Evolutionary conservation across 495 filamentous ascomycete species (phyloP).

Genomic region (Cercophora scortea): DNA sequence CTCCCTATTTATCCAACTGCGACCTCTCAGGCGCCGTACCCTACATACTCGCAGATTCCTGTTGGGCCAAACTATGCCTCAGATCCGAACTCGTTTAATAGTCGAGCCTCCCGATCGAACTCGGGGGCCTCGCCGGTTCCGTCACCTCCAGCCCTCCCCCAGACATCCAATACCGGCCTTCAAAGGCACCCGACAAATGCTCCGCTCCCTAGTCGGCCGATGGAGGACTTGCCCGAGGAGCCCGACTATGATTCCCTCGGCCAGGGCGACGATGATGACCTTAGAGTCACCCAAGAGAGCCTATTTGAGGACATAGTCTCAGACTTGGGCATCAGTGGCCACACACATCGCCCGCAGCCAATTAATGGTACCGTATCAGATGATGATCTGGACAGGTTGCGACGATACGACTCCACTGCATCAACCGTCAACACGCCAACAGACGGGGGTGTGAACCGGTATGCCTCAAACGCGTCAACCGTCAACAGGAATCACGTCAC

Average conservation of each 20-base stretch:
- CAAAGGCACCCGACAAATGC: constrained; percentile 47
- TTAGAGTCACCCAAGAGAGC: constrained; percentile 37
- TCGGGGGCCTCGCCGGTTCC: constrained; percentile 34
- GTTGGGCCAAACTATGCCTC: constrained; percentile 35
- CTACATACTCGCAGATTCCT: constrained; percentile 38
- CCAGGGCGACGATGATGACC: constrained; percentile 17
- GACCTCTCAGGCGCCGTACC: constrained; percentile 36
- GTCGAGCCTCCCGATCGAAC: constrained; percentile 32
- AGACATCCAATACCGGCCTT: constrained; percentile 21
- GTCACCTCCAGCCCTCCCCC: constrained; percentile 28
- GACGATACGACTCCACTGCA: constrained; percentile 42
- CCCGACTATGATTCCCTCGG: constrained; percentile 27
- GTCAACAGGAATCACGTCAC: constrained; percentile 30
- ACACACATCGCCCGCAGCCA: constrained; percentile 20
- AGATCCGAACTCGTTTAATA: constrained; percentile 33
- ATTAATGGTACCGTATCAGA: constrained; percentile 33
- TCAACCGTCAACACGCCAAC: constrained; percentile 30
- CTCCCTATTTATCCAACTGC: constrained; percentile 24
- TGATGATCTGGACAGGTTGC: constrained; percentile 33
- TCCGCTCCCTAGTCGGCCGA: constrained; percentile 45
- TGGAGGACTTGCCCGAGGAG: constrained; percentile 34
- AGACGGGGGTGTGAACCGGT: constrained; percentile 26
- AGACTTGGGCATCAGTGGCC: constrained; percentile 29
- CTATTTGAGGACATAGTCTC: constrained; percentile 49
- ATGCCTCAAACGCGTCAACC: constrained; percentile 43